These are phyloP conservation scores for Quercus wislizeni DNA, from an alignment of 306 rosid species.

Conservation along the genomic window DNA sequence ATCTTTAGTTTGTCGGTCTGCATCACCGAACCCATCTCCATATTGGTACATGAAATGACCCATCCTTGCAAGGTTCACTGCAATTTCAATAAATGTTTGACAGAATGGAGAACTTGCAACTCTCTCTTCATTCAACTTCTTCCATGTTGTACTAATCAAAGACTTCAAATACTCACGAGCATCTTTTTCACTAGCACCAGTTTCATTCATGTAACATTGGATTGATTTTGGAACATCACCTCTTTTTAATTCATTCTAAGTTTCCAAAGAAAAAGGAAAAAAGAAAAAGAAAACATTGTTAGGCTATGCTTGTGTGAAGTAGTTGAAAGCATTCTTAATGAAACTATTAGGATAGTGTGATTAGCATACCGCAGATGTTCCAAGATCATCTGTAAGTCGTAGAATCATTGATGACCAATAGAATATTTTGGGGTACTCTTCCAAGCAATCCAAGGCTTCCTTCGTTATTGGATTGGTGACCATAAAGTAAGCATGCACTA, in stretches of 20 bases:
- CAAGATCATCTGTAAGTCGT: conserved; percentile 22
- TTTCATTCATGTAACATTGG: conserved; percentile 42
- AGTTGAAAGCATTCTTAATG: too few relatives aligned
- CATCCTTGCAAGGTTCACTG: conserved; percentile 5
- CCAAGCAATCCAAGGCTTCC: conserved; percentile 12
- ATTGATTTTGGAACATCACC: conserved; percentile 29
- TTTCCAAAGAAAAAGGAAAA: neutral
- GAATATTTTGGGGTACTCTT: conserved; percentile 1
- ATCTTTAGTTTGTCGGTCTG: too few relatives aligned
- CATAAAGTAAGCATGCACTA: conserved; percentile 12
- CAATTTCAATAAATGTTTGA: neutral
- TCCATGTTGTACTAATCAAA: conserved; percentile 22
- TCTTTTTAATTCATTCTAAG: conserved; percentile 11
- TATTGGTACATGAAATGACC: conserved; percentile 14
- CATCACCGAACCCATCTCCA: neutral
- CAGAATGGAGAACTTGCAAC: neutral
- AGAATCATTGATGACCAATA: conserved; percentile 2
- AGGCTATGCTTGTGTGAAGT: too few relatives aligned
- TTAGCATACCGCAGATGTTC: too few relatives aligned
- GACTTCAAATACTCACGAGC: conserved; percentile 11
- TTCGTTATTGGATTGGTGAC: neutral
- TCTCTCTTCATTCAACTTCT: conserved; percentile 4
- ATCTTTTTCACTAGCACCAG: conserved; percentile 15
- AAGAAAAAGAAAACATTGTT: neutral
- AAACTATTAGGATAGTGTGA: too few relatives aligned